Evolutionary conservation across 2,329 filamentous ascomycete species (phyloP), one percentile per base, ranked within the genome.

Genomic region (Hypoxylon sp.): DNA sequence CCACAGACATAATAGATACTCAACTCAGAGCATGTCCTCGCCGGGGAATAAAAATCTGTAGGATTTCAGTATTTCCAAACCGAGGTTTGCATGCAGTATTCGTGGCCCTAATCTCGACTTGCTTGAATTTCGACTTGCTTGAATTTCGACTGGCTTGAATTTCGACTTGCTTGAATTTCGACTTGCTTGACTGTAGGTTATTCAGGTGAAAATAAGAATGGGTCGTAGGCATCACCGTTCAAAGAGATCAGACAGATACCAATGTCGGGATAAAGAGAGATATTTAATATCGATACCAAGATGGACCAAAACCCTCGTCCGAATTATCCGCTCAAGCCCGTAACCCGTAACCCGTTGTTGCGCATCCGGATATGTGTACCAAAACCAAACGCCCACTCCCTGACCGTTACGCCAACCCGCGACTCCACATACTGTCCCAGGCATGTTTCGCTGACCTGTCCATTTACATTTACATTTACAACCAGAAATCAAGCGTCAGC

Each of bases 401-500:
- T 3, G 17, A 28, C 22, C 37, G 13, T 37, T 20, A n/a, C 17
- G 37, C 30, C 13, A 39, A 59, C 22, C 39, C 24, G 24, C 1
- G 17, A 49, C 17, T 13, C 19, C 19, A 8, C 13, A 46, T 43
- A 10, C 20, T 4, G 19, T 41, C 6, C 17, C 37, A 19, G n/a
- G 6, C 37, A 8, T 41, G n/a, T 41, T 19, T 17, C 15, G 11
- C 19, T 10, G 47, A 44, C 48, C 17, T 8, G 34, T 26, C 7
- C 24, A 7, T 26, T 26, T n/a, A n/a, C n/a, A n/a, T 28, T 41
- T 20, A 44, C 19, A 37, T 55, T 54, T 58, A 69, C 10, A 55
- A 46, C 56, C 34, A 67, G 30, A 62, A 58, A 28, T 32, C 37
- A 32, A 65, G 44, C 22, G 55, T 62, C 59, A 69, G 22, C 53